Evolutionary conservation across 176 grass and related monocot genomes (phyloP).

Genomic region (Neostapfia colusana): DNA sequence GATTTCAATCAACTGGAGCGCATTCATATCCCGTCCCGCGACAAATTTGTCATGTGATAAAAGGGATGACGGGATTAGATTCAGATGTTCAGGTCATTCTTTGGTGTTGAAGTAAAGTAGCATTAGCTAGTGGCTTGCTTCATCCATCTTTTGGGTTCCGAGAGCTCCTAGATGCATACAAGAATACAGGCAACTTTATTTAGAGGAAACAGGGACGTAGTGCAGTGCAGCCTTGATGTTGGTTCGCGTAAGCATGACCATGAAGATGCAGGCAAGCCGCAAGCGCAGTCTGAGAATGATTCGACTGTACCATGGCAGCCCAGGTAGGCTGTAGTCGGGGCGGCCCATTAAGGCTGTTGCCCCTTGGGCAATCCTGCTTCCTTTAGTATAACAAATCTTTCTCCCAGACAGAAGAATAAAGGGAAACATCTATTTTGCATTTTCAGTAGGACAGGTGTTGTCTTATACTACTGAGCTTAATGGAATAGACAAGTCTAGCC

Average conservation of each 20-base stretch:
- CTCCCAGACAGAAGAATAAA: background rate
- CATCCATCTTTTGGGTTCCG: background rate
- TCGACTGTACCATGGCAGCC: background rate
- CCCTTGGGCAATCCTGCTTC: too few species aligned
- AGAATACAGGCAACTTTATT: background rate
- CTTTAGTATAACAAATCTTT: background rate
- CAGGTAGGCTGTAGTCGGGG: background rate
- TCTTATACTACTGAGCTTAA: background rate
- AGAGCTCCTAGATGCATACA: background rate
- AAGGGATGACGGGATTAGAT: slow-evolving; percentile 15
- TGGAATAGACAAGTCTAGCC: slow-evolving; percentile 21
- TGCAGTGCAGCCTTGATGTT: slow-evolving; percentile 1
- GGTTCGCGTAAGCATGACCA: background rate
- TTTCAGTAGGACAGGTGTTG: background rate
- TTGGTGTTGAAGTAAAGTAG: slow-evolving; percentile 26
- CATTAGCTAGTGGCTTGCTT: background rate
- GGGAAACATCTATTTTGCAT: background rate
- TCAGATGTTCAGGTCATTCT: slow-evolving; percentile 27
- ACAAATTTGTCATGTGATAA: slow-evolving; percentile 38
- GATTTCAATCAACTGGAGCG: slow-evolving; percentile 14
- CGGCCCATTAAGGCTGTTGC: background rate
- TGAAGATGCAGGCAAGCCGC: background rate
- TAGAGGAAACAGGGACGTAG: background rate
- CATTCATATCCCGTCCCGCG: slow-evolving; percentile 19
- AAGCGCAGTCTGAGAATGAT: background rate